Percentiles rank a stretch among this genome's conserved stretches.
phyloP scores from a whole-genome alignment of 1,284 basidiomycete genomes.

The Malassezia sympodialis region DNA sequence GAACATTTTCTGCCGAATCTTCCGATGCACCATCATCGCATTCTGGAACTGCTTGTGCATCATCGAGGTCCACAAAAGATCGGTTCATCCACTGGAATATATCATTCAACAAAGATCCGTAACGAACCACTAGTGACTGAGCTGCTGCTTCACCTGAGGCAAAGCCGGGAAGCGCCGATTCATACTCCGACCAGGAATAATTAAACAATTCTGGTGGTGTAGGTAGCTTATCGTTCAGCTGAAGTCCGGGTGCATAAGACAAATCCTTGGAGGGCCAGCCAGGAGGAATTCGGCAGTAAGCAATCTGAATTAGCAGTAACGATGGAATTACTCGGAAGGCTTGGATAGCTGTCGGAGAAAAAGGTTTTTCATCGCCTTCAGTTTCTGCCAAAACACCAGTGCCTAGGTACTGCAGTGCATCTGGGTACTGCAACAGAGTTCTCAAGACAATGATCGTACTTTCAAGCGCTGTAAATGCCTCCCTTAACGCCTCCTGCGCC shows the following conservation, averaged over 20 bases:
- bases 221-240: constrained; percentile 15
- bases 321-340: constrained; percentile 40
- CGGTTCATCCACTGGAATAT: not conserved
- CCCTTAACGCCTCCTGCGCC: constrained; percentile 37
- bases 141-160: constrained; percentile 36
- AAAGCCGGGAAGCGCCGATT: constrained; percentile 39
- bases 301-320: constrained; percentile 37
- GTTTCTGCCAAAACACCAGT: not conserved
- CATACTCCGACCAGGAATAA: constrained; percentile 40
- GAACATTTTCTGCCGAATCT: constrained; percentile 16
- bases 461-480: constrained; percentile 40
- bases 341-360: constrained; percentile 20
- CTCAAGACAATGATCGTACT: constrained; percentile 36
- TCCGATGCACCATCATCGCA: constrained; percentile 12
- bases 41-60: not conserved
- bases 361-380: not conserved
- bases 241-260: not conserved
- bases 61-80: not conserved
- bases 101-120: constrained; percentile 2
- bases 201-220: constrained; percentile 36
- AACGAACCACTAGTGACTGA: constrained; percentile 26
- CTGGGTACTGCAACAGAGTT: constrained; percentile 31
- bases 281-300: constrained; percentile 36
- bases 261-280: constrained; percentile 7
- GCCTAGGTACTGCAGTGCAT: constrained; percentile 4